Base-by-base conservation (phyloP, 164 flowering plant species). In the Taxillus chinensis region DNA sequence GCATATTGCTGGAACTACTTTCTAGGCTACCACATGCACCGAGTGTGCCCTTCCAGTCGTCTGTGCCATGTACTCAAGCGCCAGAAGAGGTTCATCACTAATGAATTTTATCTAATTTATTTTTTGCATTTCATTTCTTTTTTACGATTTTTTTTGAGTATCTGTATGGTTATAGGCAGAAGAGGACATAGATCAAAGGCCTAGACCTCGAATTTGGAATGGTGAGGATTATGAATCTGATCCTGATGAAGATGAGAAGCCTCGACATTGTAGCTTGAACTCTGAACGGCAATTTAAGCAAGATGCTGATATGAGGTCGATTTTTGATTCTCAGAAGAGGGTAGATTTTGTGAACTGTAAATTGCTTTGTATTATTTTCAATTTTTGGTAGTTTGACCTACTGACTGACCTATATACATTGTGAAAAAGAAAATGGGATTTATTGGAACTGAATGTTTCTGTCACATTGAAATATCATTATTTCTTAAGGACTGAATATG, bases 1-100 rank as follows among this genome's bases (percentile, higher is more conserved):
- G 64, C 66, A 66, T 75, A 62, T 74, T 87, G 54, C 71, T 92
- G 57, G 98, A 89, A 69, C 95, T 86, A 71, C 81, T 92, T 57
- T 80, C 96, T 49, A 84, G 73, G 67, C 57, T 92, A 45, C 77
- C 82, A 39, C 88, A 86, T 79, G 81, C 80, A 50, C 98, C 98
- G 17, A 87, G 96, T 71, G 89, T 86, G 54, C 93, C 78, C 48
- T 89, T 92, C 68, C 96, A 87, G 68, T 71, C 68, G 41, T 78
- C 84, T 57, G 90, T 91, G 41, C 78, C 92, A 13, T 60, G 64
- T 13, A 74, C 80, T 9, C 45, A 83, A 80, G 77, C 62, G 64
- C 92, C 93, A 4, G 93, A 84, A 57, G 86, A 82, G 91, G 98
- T 89, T 67, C 12, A 57, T 62, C 6, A 10, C 27, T 48, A 8